These are phyloP conservation scores for Mycena galopus DNA, from an alignment of 768 basidiomycete species.

Conservation along the genomic window DNA sequence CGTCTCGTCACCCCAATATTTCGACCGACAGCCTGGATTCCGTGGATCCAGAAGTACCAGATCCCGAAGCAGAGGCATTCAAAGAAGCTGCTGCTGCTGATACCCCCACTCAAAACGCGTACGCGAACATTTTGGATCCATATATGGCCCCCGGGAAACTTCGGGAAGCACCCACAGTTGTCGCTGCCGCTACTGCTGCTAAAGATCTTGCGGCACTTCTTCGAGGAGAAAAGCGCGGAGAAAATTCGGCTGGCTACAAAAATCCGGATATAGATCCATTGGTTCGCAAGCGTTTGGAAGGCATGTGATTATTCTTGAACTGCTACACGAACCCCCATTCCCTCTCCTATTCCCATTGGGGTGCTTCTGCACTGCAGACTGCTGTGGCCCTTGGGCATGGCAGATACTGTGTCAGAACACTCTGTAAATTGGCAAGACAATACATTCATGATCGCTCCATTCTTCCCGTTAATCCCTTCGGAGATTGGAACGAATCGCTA, in stretches of 20 bases:
- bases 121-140: neutral
- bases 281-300: neutral
- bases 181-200: neutral
- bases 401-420: neutral
- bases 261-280: neutral
- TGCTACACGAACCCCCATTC: neutral
- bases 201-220: neutral
- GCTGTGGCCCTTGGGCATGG: neutral
- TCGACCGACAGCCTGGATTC: neutral
- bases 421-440: neutral
- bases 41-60: neutral
- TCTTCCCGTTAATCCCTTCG: neutral
- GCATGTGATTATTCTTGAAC: neutral
- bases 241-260: neutral
- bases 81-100: neutral
- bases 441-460: neutral
- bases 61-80: neutral
- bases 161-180: neutral
- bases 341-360: conserved; percentile 2
- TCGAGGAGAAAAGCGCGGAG: neutral
- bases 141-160: neutral
- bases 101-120: neutral
- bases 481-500: neutral
- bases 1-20: neutral
- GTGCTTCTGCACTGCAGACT: conserved; percentile 2